phyloP scores from a whole-genome alignment of 805 yeast genomes.

The Schwanniomyces yamadae region DNA sequence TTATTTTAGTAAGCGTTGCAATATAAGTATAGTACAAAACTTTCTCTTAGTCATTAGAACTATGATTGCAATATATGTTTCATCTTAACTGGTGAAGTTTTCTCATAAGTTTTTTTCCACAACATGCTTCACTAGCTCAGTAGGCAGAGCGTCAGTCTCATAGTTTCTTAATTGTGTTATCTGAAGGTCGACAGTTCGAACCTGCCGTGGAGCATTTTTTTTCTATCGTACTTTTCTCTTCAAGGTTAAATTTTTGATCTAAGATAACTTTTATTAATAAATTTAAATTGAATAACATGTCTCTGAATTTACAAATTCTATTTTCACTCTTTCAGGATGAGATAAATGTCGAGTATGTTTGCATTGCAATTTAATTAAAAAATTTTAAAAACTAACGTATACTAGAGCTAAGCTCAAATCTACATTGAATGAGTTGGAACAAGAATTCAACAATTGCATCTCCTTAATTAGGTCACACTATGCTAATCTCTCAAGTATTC shows the following conservation, averaged over 20 bases:
- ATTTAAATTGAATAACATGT: neutral
- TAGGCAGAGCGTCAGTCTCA: conserved; percentile 27
- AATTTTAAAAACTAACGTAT: conserved; percentile 2
- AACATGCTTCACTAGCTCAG: conserved; percentile 26
- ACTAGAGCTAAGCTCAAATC: conserved; percentile 7
- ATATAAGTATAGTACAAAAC: too few species aligned
- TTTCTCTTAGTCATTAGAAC: too few species aligned
- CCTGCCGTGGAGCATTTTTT: conserved; percentile 45
- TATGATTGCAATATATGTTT: too few species aligned
- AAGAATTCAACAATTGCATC: conserved; percentile 10
- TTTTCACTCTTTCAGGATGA: conserved; percentile 7
- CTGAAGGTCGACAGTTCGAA: conserved; percentile 50
- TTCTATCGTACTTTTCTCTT: conserved; percentile 7
- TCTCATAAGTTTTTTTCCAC: too few species aligned
- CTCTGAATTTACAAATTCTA: neutral
- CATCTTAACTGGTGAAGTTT: too few species aligned
- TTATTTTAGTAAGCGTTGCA: too few species aligned
- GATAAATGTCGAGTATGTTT: conserved; percentile 8
- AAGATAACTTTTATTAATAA: neutral
- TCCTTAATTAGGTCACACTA: conserved; percentile 13
- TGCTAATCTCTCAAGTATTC: conserved; percentile 8
- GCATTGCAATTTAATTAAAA: neutral
- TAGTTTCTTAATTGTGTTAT: conserved; percentile 26
- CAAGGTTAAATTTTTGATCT: neutral
- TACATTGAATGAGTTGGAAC: conserved; percentile 13